Evolutionary conservation across 257 asterid species (phyloP).

Genomic region (Mentha longifolia): DNA sequence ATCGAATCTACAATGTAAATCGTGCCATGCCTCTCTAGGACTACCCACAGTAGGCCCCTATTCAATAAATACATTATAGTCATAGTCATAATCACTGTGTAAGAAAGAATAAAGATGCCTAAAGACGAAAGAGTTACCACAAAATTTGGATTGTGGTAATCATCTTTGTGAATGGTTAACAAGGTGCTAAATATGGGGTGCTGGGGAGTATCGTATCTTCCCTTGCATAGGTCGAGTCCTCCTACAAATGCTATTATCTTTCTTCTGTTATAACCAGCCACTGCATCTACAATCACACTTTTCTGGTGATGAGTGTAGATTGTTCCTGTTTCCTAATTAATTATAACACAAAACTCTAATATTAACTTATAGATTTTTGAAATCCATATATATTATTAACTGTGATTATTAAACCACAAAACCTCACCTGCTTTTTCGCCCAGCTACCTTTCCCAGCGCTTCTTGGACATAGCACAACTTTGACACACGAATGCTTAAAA

Average conservation of each 20-base stretch:
- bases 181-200: conserved; percentile 72
- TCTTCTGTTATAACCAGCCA: conserved; percentile 57
- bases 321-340: conserved; percentile 79
- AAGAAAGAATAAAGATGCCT: background rate
- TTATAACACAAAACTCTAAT: background rate
- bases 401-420: background rate
- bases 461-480: conserved; percentile 86
- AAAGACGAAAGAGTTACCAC: conserved; percentile 44
- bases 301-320: conserved; percentile 97
- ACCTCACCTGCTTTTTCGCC: conserved; percentile 59
- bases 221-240: conserved; percentile 89
- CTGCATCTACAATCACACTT: conserved; percentile 80
- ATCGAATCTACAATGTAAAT: conserved; percentile 78
- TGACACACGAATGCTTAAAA: conserved; percentile 90
- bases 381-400: conserved; percentile 1
- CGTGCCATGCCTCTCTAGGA: conserved; percentile 98
- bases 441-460: conserved; percentile 90
- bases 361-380: background rate
- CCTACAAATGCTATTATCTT: conserved; percentile 82
- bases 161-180: conserved; percentile 75
- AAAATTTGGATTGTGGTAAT: conserved; percentile 86
- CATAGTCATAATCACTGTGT: background rate
- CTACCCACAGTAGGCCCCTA: conserved; percentile 75
- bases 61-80: background rate
- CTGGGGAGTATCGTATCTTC: conserved; percentile 86